Evolutionary conservation across 1,284 basidiomycete genomes (phyloP).

Genomic region (Exsudoporus floridanus): DNA sequence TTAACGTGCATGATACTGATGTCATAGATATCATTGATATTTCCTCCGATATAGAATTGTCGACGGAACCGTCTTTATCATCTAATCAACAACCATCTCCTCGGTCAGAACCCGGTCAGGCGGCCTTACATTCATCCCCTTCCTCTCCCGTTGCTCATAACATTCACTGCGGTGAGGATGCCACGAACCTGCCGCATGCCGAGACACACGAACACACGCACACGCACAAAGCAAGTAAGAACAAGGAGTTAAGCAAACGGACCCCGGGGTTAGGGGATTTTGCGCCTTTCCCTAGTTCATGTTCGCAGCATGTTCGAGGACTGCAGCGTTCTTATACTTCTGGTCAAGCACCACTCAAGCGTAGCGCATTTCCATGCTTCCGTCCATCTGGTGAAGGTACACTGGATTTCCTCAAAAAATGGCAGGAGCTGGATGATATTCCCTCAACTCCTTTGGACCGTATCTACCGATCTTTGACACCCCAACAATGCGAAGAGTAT

Average conservation of each 20-base stretch:
- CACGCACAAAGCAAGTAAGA: slow-evolving; percentile 3
- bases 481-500: slow-evolving; percentile 20
- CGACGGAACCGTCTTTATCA: slow-evolving; percentile 13
- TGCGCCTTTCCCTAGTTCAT: slow-evolving; percentile 50
- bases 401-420: slow-evolving; percentile 22
- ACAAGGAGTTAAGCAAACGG: slow-evolving; percentile 4
- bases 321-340: slow-evolving; percentile 40
- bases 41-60: slow-evolving; percentile 15
- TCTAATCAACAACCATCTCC: slow-evolving; percentile 13
- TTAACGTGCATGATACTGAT: slow-evolving; percentile 11
- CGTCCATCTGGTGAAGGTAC: slow-evolving; percentile 7
- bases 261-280: slow-evolving; percentile 6
- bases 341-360: slow-evolving; percentile 12
- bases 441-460: not conserved
- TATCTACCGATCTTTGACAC: slow-evolving; percentile 10
- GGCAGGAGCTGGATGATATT: not conserved
- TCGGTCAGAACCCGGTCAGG: slow-evolving; percentile 6
- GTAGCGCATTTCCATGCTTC: not conserved
- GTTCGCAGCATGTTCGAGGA: slow-evolving; percentile 65
- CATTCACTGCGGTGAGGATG: not conserved
- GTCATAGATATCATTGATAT: slow-evolving; percentile 21
- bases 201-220: not conserved
- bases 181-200: slow-evolving; percentile 10
- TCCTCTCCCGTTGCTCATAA: slow-evolving; percentile 1
- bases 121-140: slow-evolving; percentile 8